Percentiles rank a stretch among this genome's conserved stretches.
Evolutionary conservation across 441 rosid genomes (phyloP).

Genomic region (Omphalea diandra): DNA sequence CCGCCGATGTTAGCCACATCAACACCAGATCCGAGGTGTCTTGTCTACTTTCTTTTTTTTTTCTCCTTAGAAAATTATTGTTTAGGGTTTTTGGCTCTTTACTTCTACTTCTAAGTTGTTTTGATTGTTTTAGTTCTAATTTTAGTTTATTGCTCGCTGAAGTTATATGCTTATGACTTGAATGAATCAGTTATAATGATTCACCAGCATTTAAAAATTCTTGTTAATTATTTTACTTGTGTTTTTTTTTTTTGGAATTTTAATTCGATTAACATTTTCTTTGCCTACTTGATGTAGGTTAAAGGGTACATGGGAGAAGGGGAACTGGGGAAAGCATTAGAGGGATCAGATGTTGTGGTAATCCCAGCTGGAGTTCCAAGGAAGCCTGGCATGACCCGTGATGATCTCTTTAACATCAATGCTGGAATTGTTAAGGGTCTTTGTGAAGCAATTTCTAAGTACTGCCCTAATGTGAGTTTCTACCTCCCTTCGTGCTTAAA

Average conservation of each 20-base stretch:
- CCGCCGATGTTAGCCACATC: constrained; percentile 94
- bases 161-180: not conserved
- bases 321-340: constrained; percentile 67
- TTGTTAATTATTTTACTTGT: too few relatives aligned
- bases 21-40: constrained; percentile 85
- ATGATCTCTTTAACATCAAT: constrained; percentile 93
- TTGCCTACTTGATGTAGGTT: constrained; percentile 38
- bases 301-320: constrained; percentile 70
- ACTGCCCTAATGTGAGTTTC: constrained; percentile 83
- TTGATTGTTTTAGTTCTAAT: not conserved
- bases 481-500: not conserved
- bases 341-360: constrained; percentile 81
- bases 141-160: not conserved
- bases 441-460: constrained; percentile 67
- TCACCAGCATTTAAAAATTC: too few relatives aligned
- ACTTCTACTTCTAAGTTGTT: not conserved
- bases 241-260: too few relatives aligned
- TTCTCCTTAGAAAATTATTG: too few relatives aligned
- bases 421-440: constrained; percentile 89
- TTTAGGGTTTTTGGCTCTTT: not conserved
- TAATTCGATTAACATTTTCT: not conserved
- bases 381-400: constrained; percentile 98
- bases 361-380: constrained; percentile 96
- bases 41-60: not conserved
- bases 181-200: not conserved